Conservation (phyloP, 768 basidiomycete genomes). For the Auricularia cornea region DNA sequence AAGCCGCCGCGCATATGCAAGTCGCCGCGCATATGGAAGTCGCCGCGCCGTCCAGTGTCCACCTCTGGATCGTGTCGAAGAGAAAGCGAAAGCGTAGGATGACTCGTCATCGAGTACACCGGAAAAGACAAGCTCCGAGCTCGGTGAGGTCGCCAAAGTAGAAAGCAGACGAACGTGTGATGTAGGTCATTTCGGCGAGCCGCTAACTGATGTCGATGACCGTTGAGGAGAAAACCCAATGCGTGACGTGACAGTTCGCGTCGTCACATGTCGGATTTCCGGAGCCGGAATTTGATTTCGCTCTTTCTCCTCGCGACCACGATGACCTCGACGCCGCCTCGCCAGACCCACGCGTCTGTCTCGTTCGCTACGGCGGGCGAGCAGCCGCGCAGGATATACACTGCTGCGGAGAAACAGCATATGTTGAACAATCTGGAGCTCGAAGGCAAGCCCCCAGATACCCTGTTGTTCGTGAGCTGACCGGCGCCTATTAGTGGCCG, state of each 20-base stretch:
- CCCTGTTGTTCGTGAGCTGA: neutral
- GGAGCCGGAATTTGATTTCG: neutral
- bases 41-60: too few relatives aligned
- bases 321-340: neutral
- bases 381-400: slow-evolving; percentile 29
- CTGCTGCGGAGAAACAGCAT: slow-evolving; percentile 64
- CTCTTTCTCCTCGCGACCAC: neutral
- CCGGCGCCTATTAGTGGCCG: neutral
- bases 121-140: too few relatives aligned
- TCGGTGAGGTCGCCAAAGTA: too few relatives aligned
- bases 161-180: too few relatives aligned
- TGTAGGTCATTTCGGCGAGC: too few relatives aligned
- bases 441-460: slow-evolving; percentile 44
- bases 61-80: too few relatives aligned
- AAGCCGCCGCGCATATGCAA: too few relatives aligned
- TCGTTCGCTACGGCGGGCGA: neutral
- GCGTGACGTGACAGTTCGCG: neutral
- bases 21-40: too few relatives aligned
- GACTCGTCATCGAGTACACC: too few relatives aligned
- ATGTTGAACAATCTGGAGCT: slow-evolving; percentile 71
- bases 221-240: too few relatives aligned
- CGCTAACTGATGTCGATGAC: too few relatives aligned
- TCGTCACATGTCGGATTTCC: neutral
- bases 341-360: neutral
- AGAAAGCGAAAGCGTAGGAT: too few relatives aligned